Base-by-base conservation (phyloP, 176 grass and related monocot species). In the Pontederia paniculata region DNA sequence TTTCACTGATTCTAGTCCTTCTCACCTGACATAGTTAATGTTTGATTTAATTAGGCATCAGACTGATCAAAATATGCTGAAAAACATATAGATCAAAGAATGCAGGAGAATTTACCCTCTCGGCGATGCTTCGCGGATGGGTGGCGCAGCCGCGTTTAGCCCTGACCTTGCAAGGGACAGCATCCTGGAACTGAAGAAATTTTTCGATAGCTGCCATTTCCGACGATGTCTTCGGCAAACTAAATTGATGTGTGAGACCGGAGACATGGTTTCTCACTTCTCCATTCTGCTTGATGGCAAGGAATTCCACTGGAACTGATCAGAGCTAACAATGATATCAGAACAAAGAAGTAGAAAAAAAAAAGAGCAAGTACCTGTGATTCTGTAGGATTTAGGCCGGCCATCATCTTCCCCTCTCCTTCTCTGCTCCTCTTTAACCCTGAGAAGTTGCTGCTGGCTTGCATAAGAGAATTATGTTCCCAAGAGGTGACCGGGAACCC, bases 41-140 rank as follows among this genome's bases (percentile, higher is more conserved):
- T 16, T 21, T 31, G 58, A 43, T 11, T 4, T 47, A 10, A 18
- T 60, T 15, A 56, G 8, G 43, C 5, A 10, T 18, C 21, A 48
- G 4, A 15, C 2, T 18, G 43, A 42, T 54, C 11, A 28, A 46
- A 14, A n/a, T 6, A 60, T 17, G 46, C 23, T 12, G 44, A 16
- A 44, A 4, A 9, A 50, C 21, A 19, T 8, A n/a, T 37, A 5
- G 7, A 37, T 37, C 28, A 62, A 45, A 13, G 42, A 45, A 13
- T 21, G 15, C 17, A 56, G 23, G 12, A 23, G 15, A 70, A 28
- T 66, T 37, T 66, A 97, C 93, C 80, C 93, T 76, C 72, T 98
- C 93, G 12, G 93, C 93, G 70, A 98, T 98, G 80, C 93, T 98
- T 60, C 93, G 77, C 9, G 93, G 93, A 73, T 98, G 93, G 43